Evolutionary conservation across 768 basidiomycete genomes (phyloP).

Genomic region (Russula emetica): DNA sequence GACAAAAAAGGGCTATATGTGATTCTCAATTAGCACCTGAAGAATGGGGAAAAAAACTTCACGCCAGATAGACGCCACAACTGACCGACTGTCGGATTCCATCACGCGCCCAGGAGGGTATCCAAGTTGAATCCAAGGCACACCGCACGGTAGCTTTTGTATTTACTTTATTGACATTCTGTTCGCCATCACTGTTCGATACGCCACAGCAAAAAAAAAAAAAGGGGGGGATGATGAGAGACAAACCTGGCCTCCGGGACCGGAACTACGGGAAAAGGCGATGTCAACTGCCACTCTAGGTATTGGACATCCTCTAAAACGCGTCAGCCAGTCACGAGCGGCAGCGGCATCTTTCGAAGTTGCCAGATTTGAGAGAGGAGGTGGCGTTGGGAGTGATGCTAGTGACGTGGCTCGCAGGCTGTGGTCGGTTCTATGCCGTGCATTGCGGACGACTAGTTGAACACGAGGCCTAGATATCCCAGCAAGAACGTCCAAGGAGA

Average conservation of each 20-base stretch:
- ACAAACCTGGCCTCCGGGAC: constrained; percentile 77
- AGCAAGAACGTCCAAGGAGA: not conserved
- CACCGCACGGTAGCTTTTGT: constrained; percentile 72
- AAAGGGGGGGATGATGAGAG: not conserved
- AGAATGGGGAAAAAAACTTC: not conserved
- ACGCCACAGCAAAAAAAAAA: not conserved
- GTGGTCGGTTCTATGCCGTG: constrained; percentile 9
- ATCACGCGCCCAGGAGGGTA: constrained; percentile 61
- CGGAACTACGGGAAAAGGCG: constrained; percentile 73
- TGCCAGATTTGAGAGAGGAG: constrained; percentile 19
- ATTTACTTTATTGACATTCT: constrained; percentile 91
- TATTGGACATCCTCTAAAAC: constrained; percentile 33
- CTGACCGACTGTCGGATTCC: constrained; percentile 49
- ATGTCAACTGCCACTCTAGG: constrained; percentile 55
- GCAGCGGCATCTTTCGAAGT: constrained; percentile 20
- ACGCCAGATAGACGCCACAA: constrained; percentile 13
- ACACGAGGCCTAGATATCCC: not conserved
- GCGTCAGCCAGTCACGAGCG: constrained; percentile 25
- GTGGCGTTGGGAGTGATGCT: constrained; percentile 26
- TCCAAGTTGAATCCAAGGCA: constrained; percentile 54
- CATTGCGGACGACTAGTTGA: not conserved
- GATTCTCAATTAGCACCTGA: not conserved
- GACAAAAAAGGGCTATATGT: constrained; percentile 54
- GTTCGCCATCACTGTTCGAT: constrained; percentile 17
- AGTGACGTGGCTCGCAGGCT: constrained; percentile 2